These are phyloP conservation scores for Colletotrichum neosansevieriae DNA, from an alignment of 2,329 filamentous ascomycete genomes.

Conservation along the genomic window DNA sequence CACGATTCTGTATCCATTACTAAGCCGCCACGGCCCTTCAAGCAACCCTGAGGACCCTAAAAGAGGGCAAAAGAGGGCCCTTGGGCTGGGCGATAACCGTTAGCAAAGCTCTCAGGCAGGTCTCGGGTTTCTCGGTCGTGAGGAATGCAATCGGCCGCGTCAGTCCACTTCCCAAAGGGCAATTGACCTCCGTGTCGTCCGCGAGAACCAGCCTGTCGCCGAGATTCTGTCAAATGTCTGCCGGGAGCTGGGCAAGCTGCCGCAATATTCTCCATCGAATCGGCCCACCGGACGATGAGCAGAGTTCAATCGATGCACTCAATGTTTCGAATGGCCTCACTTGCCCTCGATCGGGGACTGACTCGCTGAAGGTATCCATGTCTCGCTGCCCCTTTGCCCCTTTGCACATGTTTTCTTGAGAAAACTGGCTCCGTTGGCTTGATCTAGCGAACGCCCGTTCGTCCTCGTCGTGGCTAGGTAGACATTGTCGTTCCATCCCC, in stretches of 20 bases:
- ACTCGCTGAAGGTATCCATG: background rate
- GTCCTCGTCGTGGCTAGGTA: slow-evolving; percentile 29
- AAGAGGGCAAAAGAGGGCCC: background rate
- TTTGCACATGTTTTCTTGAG: slow-evolving; percentile 5
- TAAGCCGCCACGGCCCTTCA: background rate
- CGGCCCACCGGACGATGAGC: background rate
- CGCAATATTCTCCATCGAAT: background rate
- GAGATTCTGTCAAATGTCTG: slow-evolving; percentile 18
- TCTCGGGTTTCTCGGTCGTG: background rate
- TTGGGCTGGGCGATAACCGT: background rate
- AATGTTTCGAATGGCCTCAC: background rate
- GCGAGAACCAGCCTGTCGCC: slow-evolving; percentile 19
- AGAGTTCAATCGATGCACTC: background rate
- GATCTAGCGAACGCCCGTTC: slow-evolving; percentile 22
- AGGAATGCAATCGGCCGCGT: slow-evolving; percentile 19
- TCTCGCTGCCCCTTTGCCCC: slow-evolving; percentile 17
- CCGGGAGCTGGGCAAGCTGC: slow-evolving; percentile 2
- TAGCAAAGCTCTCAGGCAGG: background rate
- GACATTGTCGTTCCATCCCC: background rate
- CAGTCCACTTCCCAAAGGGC: background rate
- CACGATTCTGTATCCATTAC: slow-evolving; percentile 2
- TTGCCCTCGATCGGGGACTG: background rate
- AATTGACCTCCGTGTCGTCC: background rate
- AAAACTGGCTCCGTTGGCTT: background rate
- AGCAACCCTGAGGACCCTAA: background rate